Base-by-base conservation (phyloP, 768 basidiomycete genomes). In the Suillus cothurnatus region DNA sequence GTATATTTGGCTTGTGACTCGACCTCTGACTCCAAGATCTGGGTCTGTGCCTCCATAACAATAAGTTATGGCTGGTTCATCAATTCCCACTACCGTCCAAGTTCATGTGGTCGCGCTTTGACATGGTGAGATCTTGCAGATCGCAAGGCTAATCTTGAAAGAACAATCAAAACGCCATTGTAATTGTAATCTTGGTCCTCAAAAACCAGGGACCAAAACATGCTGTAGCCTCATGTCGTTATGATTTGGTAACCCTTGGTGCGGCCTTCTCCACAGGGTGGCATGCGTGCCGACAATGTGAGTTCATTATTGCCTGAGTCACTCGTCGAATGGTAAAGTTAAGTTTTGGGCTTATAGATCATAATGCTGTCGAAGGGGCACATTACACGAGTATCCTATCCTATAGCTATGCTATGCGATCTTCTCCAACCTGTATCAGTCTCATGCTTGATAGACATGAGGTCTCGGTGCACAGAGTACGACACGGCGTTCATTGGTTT, bases 161-260 rank as follows among this genome's bases (percentile, higher is more conserved):
- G 15, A 52, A 52, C 17, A 76, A 66, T 55, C 63, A 12, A 7
- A 7, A 8, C 15, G 15, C 15, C 15, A 6, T 57, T 43, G 47
- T 26, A 7, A 34, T 6, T n/a, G 23, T 41, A 52, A 41, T 58
- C 49, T 66, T 62, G 53, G 49, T 31, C 32, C 60, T 11, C 34
- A 23, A 26, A 38, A 26, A 63, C 38, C 45, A 45, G 59, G 50
- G 45, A 32, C 36, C 45, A 47, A 6, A 17, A 67, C 76, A 78
- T 68, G 74, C 71, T 71, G 66, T 32, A 47, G 11, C 77, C 77
- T 75, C 77, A 69, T 75, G 50, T 50, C 50, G 26, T 26, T 6
- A 23, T 23, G 32, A 63, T 69, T 68, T 61, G 62, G 69, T 6
- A 67, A 59, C 34, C 45, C 34, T 65, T 71, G 62, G 52, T 63